Evolutionary conservation across 2,329 filamentous ascomycete species (phyloP).

Genomic region (Talaromyces rugulosus): DNA sequence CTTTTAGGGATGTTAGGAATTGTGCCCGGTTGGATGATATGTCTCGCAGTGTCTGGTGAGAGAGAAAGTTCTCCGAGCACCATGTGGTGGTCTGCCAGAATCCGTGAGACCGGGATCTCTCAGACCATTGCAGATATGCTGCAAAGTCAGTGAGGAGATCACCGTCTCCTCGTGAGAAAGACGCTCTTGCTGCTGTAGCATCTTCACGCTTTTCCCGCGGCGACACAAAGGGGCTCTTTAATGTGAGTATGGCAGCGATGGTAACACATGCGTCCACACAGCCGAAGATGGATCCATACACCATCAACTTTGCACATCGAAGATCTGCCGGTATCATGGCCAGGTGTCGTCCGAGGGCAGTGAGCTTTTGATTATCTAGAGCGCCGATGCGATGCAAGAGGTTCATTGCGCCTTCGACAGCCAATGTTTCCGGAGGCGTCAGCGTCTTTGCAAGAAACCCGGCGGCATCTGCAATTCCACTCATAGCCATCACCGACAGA

Average conservation of each 20-base stretch:
- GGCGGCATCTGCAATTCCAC: constrained; percentile 73
- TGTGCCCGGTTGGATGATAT: constrained; percentile 83
- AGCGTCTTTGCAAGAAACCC: constrained; percentile 79
- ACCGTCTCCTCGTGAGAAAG: constrained; percentile 71
- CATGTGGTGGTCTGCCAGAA: constrained; percentile 55
- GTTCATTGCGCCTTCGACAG: constrained; percentile 78
- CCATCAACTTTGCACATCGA: constrained; percentile 88
- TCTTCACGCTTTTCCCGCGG: constrained; percentile 79
- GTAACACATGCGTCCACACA: constrained; percentile 85
- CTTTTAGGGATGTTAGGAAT: constrained; percentile 78
- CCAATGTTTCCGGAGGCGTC: constrained; percentile 79
- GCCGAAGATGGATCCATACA: constrained; percentile 89
- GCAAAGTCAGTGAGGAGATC: constrained; percentile 83
- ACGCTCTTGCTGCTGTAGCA: constrained; percentile 68
- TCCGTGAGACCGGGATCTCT: constrained; percentile 51
- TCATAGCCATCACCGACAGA: constrained; percentile 89
- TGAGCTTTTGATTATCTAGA: constrained; percentile 78
- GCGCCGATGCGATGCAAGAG: constrained; percentile 83
- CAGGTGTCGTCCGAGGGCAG: constrained; percentile 86
- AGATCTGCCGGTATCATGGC: constrained; percentile 92
- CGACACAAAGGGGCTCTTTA: constrained; percentile 78
- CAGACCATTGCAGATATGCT: constrained; percentile 78
- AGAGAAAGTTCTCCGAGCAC: constrained; percentile 83
- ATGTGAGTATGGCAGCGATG: constrained; percentile 88
- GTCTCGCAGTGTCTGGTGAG: constrained; percentile 76